Conservation (phyloP, 495 filamentous ascomycete genomes). For the Xylaria telfairii region DNA sequence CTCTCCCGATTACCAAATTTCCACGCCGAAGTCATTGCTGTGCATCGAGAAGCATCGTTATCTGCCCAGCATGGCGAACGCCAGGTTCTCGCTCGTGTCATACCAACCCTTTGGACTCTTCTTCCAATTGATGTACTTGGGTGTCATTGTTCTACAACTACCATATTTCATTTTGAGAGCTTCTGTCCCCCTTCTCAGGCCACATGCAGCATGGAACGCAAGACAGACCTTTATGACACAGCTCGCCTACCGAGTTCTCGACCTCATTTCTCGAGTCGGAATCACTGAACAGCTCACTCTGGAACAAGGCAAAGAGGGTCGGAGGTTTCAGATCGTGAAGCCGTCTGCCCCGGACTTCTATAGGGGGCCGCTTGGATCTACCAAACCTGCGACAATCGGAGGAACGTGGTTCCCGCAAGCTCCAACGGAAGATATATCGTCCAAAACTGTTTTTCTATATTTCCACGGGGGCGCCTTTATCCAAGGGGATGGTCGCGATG, state of each 20-base stretch:
- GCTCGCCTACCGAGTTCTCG: conserved; percentile 11
- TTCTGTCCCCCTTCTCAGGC: conserved; percentile 6
- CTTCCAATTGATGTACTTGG: conserved; percentile 13
- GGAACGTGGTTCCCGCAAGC: conserved; percentile 30
- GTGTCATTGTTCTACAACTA: background rate
- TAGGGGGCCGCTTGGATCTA: conserved; percentile 22
- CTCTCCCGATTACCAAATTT: too few species aligned
- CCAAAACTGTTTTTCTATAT: conserved; percentile 58
- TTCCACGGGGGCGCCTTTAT: conserved; percentile 61
- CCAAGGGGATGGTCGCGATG: conserved; percentile 42
- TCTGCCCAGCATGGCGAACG: conserved; percentile 5
- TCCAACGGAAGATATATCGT: conserved; percentile 7
- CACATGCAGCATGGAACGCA: conserved; percentile 19
- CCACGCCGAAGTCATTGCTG: too few species aligned
- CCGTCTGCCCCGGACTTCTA: conserved; percentile 21
- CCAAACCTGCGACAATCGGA: conserved; percentile 27
- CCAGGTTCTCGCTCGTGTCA: conserved; percentile 7
- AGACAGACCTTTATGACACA: conserved; percentile 29
- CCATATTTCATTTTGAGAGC: conserved; percentile 14
- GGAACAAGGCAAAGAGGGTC: conserved; percentile 26
- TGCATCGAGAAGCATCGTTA: too few species aligned
- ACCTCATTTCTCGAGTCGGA: conserved; percentile 15
- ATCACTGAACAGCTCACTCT: conserved; percentile 25
- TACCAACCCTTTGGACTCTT: conserved; percentile 24
- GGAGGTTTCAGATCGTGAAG: conserved; percentile 25